Conservation (phyloP, 2,329 filamentous ascomycete genomes). For the Fusarium foetens region DNA sequence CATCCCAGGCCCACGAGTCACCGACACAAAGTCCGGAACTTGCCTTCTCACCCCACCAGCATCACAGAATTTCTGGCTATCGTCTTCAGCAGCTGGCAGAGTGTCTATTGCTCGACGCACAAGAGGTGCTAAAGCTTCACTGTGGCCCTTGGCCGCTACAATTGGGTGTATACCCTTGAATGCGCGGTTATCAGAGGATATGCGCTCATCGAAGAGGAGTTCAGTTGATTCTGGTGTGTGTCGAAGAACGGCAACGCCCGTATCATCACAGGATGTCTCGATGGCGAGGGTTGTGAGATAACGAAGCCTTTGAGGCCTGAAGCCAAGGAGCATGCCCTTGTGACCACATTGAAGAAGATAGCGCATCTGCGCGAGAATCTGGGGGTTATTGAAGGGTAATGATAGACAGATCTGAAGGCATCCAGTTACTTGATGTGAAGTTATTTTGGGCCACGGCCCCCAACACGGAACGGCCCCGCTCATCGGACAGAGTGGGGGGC, state of each 20-base stretch:
- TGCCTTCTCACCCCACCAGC: constrained; percentile 41
- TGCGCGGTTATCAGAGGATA: constrained; percentile 80
- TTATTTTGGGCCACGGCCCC: background rate
- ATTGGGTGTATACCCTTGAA: constrained; percentile 85
- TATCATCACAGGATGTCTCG: constrained; percentile 92
- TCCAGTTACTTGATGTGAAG: background rate
- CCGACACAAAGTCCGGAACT: constrained; percentile 85
- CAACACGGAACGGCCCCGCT: constrained; percentile 13
- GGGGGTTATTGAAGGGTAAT: background rate
- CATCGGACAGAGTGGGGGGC: background rate
- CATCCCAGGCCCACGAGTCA: constrained; percentile 93
- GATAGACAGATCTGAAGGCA: background rate
- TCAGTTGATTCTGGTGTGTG: constrained; percentile 60
- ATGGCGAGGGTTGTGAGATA: constrained; percentile 73
- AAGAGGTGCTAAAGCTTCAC: constrained; percentile 73
- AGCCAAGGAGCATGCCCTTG: background rate
- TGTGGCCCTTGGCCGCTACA: constrained; percentile 79
- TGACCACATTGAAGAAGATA: constrained; percentile 9
- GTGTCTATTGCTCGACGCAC: constrained; percentile 69
- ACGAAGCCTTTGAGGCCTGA: constrained; percentile 31
- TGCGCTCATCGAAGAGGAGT: constrained; percentile 81
- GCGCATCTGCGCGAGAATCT: constrained; percentile 25
- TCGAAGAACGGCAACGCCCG: constrained; percentile 84
- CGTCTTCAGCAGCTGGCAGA: constrained; percentile 53
- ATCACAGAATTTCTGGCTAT: constrained; percentile 10